Base-by-base conservation (phyloP, 1,284 basidiomycete genomes). In the Malassezia psittaci region DNA sequence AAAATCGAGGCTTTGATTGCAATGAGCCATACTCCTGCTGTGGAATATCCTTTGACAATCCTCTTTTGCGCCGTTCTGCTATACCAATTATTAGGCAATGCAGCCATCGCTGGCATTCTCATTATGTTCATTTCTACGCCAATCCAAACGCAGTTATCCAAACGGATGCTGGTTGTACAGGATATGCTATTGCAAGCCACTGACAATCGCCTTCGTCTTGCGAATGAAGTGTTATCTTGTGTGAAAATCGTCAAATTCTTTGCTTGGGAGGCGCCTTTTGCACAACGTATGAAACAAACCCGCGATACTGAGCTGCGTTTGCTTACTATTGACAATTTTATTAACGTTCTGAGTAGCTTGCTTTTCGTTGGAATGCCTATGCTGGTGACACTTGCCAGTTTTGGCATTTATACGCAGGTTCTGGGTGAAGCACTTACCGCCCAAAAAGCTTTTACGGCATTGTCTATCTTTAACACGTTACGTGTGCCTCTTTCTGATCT, bases 321-420 rank as follows among this genome's bases (percentile, higher is more conserved):
- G 0, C 66, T 80, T 5, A 68, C 70, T n/a, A 64, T 73, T 29
- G 65, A 77, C 19, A 77, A 77, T 48, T 56, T 75, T 7, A 72
- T 76, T 7, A 67, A 68, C 46, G 62, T 75, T 2, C 51, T 76
- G 15, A 66, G 66, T 11, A 72, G 73, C 40, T 54, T 77, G 6
- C 54, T 77, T 33, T 72, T 76, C 10, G 76, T 66, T 33, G 80
- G 86, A 35, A 83, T 85, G 1, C 74, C 83, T 5, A 53, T 82
- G 16, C 54, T 78, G 29, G 82, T 81, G 9, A 86, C 86, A 82
- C 64, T 82, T 18, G 77, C 79, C 15, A 84, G 84, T 0, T 86
- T 82, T 67, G 78, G 79, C 7, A 79, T 81, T 32, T 85, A 80
- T 63, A 79, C 79, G 1, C 51, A 76, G 0, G 67, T 79, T 1